Conservation (phyloP, 75 land plant species). For the Sequoiadendron giganteum region DNA sequence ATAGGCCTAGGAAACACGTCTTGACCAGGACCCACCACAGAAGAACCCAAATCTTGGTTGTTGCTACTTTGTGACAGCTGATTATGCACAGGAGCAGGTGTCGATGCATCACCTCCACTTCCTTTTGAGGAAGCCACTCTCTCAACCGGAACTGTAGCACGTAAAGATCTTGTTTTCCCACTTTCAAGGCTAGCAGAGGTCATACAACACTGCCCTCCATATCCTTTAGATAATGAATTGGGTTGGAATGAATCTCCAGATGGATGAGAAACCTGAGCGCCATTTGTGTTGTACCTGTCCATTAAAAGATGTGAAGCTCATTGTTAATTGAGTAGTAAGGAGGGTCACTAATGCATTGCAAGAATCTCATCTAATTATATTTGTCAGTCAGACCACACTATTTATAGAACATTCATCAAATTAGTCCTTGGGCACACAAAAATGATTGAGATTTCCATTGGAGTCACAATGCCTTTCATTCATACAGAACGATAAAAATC, state of each 20-base stretch:
- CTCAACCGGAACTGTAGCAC: conserved; percentile 16
- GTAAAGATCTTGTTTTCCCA: conserved; percentile 18
- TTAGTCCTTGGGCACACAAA: background rate
- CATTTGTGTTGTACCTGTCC: conserved; percentile 37
- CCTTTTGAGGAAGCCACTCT: conserved; percentile 16
- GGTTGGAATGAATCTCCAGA: conserved; percentile 2
- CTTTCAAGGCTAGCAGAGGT: conserved; percentile 30
- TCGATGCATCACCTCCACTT: conserved; percentile 16
- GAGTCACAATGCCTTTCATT: background rate
- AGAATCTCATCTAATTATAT: background rate
- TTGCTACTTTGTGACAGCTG: conserved; percentile 38
- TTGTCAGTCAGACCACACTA: background rate
- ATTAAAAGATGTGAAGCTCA: background rate
- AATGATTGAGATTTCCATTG: background rate
- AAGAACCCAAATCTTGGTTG: conserved; percentile 50
- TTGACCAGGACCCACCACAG: conserved; percentile 16
- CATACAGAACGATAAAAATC: background rate
- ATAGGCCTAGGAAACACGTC: conserved; percentile 6
- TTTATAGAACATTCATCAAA: background rate
- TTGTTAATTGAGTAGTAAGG: background rate
- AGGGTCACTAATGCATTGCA: background rate
- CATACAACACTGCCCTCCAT: conserved; percentile 23
- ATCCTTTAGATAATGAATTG: conserved; percentile 20
- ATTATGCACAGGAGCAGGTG: conserved; percentile 23
- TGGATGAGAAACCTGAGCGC: conserved; percentile 7